Evolutionary conservation across 1,139 yeast species (phyloP).

Genomic region (Magnusiomyces tetraspermus): DNA sequence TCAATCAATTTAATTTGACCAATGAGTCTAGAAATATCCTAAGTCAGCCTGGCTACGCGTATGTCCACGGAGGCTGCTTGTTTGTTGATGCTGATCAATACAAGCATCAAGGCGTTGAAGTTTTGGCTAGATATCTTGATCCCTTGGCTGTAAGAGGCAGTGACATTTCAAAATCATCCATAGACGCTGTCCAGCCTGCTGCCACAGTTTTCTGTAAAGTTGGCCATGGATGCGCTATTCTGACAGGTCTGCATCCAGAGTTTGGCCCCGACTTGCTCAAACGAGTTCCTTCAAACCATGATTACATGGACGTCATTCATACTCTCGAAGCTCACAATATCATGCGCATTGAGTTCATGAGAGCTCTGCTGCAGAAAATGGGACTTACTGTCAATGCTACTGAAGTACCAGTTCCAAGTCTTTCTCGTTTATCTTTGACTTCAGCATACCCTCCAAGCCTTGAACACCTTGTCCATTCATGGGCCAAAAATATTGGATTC

Average conservation of each 20-base stretch:
- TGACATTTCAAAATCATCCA: constrained; percentile 18
- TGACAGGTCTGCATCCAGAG: constrained; percentile 92
- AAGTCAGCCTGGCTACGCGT: constrained; percentile 27
- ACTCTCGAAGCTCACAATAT: constrained; percentile 39
- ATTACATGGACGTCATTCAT: constrained; percentile 35
- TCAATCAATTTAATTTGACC: neutral
- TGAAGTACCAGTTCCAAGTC: constrained; percentile 46
- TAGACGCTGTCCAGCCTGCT: constrained; percentile 32
- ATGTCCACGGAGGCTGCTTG: constrained; percentile 83
- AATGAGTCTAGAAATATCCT: neutral
- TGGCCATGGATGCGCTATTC: constrained; percentile 67
- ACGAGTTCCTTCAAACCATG: constrained; percentile 23
- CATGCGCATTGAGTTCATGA: constrained; percentile 47
- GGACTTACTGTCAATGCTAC: constrained; percentile 57
- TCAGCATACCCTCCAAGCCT: constrained; percentile 28
- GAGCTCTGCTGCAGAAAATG: constrained; percentile 44
- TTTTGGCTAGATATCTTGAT: constrained; percentile 58
- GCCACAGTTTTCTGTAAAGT: constrained; percentile 60
- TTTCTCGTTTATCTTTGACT: constrained; percentile 53
- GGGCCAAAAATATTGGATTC: constrained; percentile 20
- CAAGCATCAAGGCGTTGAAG: constrained; percentile 44
- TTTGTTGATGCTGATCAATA: constrained; percentile 64
- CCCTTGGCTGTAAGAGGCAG: constrained; percentile 38
- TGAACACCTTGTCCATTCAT: constrained; percentile 26
- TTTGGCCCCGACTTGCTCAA: constrained; percentile 50